Evolutionary conservation across 176 grass and related monocot genomes (phyloP).

Genomic region (Triticum timopheevii): DNA sequence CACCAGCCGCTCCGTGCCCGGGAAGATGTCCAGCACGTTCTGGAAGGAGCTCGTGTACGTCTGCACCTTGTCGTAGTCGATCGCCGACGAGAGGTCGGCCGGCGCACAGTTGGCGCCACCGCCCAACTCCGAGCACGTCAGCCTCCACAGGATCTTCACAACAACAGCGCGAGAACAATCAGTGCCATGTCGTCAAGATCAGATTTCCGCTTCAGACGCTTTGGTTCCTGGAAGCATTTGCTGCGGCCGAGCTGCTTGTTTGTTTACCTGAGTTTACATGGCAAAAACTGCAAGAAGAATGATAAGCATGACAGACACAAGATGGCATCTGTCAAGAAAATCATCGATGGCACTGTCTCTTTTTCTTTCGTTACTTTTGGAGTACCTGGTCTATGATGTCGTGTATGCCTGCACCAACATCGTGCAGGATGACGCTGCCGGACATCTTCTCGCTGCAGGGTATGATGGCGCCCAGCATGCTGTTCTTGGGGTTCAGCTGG

Average conservation of each 20-base stretch:
- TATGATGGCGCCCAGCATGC: constrained; percentile 78
- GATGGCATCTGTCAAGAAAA: no score
- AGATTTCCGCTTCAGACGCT: background rate
- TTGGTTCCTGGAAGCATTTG: background rate
- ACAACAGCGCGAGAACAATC: background rate
- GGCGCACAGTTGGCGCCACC: constrained; percentile 46
- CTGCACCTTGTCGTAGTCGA: constrained; percentile 74
- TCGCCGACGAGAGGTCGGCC: constrained; percentile 58
- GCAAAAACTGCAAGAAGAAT: constrained; percentile 20
- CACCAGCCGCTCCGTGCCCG: constrained; percentile 72
- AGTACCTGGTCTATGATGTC: constrained; percentile 72
- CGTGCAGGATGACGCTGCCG: constrained; percentile 45
- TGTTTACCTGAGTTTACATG: constrained; percentile 46
- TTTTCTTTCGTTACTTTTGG: background rate
- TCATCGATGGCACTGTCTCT: constrained; percentile 28
- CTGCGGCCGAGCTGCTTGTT: background rate
- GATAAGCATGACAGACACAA: no score
- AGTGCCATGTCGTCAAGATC: background rate
- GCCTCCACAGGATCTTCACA: constrained; percentile 63
- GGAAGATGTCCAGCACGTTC: constrained; percentile 84
- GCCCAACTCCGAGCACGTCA: constrained; percentile 62
- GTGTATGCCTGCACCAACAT: constrained; percentile 66
- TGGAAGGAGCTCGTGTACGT: constrained; percentile 86
- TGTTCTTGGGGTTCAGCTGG: constrained; percentile 71
- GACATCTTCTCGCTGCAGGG: constrained; percentile 54